Evolutionary conservation across 768 basidiomycete genomes (phyloP), one percentile per base, ranked within the genome.

Genomic region (Rhodocollybia butyracea): DNA sequence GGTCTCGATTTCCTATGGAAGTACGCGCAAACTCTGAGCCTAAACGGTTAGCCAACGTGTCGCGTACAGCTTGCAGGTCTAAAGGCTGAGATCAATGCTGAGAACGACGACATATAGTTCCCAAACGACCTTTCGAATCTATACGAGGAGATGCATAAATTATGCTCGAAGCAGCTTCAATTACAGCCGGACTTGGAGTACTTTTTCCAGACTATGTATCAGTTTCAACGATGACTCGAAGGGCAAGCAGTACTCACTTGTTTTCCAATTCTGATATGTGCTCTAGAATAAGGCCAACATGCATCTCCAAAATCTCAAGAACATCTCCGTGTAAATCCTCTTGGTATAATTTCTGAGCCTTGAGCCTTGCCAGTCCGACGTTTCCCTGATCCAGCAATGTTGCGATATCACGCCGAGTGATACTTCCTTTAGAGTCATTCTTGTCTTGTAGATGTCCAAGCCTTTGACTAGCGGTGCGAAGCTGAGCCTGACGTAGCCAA

Each of bases 151-250:
- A 78, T 5, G 85, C 80, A 60, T 77, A 82, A 51, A 91, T 83
- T 57, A 90, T 77, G 54, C 78, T 87, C 12, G 86, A 83, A 17
- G 81, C 80, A 21, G 89, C 87, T 66, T 90, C 88, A n/a, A 80
- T 65, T 11, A 86, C 64, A 31, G 69, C 63, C 3, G 83, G 81
- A 45, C 80, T 84, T 39, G 76, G 74, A n/a, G 66, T 56, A 22
- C 64, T 61, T 52, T 80, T 38, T 19, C 31, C 26, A 38, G 32
- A 5, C 31, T n/a, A 10, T 41, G 29, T 48, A 56, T 13, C 19
- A 47, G 26, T 54, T 46, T 47, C 54, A 50, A 55, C 21, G 59
- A 21, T 29, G 22, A 34, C 32, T 30, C 36, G 27, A 39, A 32
- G 39, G 17, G 34, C 29, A 52, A 59, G 46, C 31, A 34, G 38